A percentile compares a stretch with the other conserved stretches of the same genome.
These are phyloP conservation scores for Saccharomyces paradoxus DNA, from an alignment of 805 yeast genomes.

Conservation along the genomic window DNA sequence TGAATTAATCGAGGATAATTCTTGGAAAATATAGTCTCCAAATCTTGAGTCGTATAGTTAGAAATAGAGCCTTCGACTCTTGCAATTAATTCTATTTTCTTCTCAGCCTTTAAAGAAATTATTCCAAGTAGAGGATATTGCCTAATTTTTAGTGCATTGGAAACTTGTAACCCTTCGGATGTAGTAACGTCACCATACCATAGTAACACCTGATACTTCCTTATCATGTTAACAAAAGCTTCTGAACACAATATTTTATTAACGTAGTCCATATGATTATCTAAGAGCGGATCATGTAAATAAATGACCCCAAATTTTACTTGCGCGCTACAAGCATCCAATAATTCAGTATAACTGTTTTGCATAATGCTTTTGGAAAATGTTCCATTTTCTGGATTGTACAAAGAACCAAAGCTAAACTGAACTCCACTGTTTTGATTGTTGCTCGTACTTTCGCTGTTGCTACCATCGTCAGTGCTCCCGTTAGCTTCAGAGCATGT, in stretches of 20 bases:
- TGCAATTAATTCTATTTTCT: constrained; percentile 26
- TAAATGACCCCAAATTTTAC: constrained; percentile 68
- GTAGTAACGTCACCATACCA: constrained; percentile 88
- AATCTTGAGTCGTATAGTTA: constrained; percentile 10
- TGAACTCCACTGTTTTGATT: neutral
- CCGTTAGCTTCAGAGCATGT: constrained; percentile 2
- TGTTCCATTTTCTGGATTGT: constrained; percentile 16
- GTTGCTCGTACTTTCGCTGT: neutral
- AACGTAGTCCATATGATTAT: constrained; percentile 44
- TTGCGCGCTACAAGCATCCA: constrained; percentile 59
- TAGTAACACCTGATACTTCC: constrained; percentile 46
- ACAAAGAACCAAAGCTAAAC: constrained; percentile 24
- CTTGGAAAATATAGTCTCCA: constrained; percentile 18
- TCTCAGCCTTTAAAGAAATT: constrained; percentile 53
- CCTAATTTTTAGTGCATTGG: constrained; percentile 62
- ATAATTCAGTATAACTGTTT: constrained; percentile 75
- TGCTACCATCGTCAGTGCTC: constrained; percentile 3
- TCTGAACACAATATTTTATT: constrained; percentile 46
- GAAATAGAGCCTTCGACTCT: constrained; percentile 19
- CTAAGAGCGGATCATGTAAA: constrained; percentile 65
- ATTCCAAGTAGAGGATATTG: constrained; percentile 78
- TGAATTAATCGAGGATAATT: constrained; percentile 36
- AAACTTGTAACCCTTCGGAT: constrained; percentile 77
- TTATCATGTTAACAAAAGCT: constrained; percentile 40
- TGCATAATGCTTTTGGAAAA: constrained; percentile 30